phyloP scores from a whole-genome alignment of 768 basidiomycete species.

The Suillus fuscotomentosus region DNA sequence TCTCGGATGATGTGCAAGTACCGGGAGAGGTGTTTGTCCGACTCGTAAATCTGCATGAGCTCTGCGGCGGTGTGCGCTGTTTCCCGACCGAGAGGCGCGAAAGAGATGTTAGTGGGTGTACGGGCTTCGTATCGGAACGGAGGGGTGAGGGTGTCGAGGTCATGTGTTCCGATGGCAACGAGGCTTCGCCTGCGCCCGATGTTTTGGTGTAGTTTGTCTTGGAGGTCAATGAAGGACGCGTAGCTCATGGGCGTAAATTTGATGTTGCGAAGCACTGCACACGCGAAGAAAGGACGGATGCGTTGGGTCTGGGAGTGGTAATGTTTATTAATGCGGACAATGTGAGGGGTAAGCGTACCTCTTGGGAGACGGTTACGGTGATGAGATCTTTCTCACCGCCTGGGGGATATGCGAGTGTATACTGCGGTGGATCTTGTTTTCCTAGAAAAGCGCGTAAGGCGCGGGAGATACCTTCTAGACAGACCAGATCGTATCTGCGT shows the following conservation, averaged over 20 bases:
- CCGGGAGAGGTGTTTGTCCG: conserved; percentile 87
- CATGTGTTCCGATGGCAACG: conserved; percentile 96
- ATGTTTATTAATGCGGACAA: conserved; percentile 1
- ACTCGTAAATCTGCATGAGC: conserved; percentile 93
- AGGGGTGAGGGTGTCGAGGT: conserved; percentile 82
- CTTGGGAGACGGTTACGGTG: conserved; percentile 66
- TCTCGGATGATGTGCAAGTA: conserved; percentile 94
- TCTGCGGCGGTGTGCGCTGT: conserved; percentile 83
- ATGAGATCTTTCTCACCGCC: conserved; percentile 66
- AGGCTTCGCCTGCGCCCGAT: conserved; percentile 87
- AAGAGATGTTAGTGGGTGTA: conserved; percentile 87
- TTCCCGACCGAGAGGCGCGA: conserved; percentile 80
- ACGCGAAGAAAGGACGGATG: conserved; percentile 89
- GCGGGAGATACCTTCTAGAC: conserved; percentile 92
- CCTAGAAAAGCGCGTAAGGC: conserved; percentile 82
- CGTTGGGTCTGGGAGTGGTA: conserved; percentile 55
- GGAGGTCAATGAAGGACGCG: conserved; percentile 97
- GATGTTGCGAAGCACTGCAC: conserved; percentile 86
- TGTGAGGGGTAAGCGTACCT: conserved; percentile 47
- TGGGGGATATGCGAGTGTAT: conserved; percentile 70
- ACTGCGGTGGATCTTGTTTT: conserved; percentile 63
- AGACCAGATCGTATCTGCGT: conserved; percentile 91
- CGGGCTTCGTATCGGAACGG: conserved; percentile 88
- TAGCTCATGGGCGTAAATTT: conserved; percentile 88
- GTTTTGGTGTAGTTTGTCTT: conserved; percentile 98